These are phyloP conservation scores for Coemansia sp. DNA, from an alignment of 192 early-diverging fungal species.

Conservation along the genomic window DNA sequence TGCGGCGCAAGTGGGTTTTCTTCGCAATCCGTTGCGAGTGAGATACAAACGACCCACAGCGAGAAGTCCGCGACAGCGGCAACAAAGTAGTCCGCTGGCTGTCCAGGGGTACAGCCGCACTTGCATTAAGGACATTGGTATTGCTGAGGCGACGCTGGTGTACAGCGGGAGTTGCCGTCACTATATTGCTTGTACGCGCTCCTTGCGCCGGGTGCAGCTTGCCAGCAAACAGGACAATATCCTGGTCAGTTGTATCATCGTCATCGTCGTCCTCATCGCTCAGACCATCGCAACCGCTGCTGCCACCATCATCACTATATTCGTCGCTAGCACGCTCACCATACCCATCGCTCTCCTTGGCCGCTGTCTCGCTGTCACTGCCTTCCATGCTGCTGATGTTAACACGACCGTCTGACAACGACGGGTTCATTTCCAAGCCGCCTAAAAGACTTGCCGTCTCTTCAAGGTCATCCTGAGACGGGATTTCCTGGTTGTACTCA, in stretches of 20 bases:
- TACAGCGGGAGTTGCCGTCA: neutral
- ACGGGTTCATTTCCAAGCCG: neutral
- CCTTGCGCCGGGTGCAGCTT: conserved; percentile 23
- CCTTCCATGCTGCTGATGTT: neutral
- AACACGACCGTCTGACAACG: neutral
- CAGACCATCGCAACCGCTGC: neutral
- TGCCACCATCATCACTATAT: conserved; percentile 7
- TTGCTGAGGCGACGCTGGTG: conserved; percentile 21
- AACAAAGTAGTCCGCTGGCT: neutral
- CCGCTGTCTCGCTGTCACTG: conserved; percentile 6
- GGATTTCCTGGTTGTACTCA: neutral
- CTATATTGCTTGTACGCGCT: neutral
- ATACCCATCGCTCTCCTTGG: conserved; percentile 1
- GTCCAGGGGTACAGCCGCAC: neutral
- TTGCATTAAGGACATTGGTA: neutral
- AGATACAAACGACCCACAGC: conserved; percentile 21
- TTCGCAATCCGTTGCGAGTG: conserved; percentile 48
- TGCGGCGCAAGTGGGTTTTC: conserved; percentile 33
- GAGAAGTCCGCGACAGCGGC: conserved; percentile 25
- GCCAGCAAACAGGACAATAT: conserved; percentile 49
- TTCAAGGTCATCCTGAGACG: conserved; percentile 18
- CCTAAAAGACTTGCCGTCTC: conserved; percentile 17
- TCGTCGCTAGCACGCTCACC: neutral
- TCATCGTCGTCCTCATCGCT: conserved; percentile 15
- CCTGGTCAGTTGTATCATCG: conserved; percentile 27